Base-by-base conservation (phyloP, 2,329 filamentous ascomycete species). In the Cercospora beticola region DNA sequence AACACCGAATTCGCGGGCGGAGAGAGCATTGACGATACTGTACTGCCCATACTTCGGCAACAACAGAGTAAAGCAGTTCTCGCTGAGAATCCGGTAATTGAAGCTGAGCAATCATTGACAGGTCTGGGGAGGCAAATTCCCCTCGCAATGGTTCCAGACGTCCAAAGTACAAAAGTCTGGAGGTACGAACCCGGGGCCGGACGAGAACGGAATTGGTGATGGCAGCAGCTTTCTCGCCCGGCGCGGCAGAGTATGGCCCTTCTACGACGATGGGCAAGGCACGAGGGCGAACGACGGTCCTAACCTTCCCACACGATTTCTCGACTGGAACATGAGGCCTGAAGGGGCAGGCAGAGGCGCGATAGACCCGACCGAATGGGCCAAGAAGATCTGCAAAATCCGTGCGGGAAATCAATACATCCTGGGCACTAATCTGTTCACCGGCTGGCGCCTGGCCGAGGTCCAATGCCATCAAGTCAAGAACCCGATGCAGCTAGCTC, bases 341-440 rank as follows among this genome's bases (percentile, higher is more conserved):
- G 18, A 14, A 23, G 52, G 52, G 2, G 4, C 2, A 3, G 52
- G 52, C 2, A 26, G 16, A 23, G 52, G 52, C 21, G 3, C n/a
- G 3, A 36, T 58, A n/a, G 63, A 65, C 23, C 8, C n/a, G 2
- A 33, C 23, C 6, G 12, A 58, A 18, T 33, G 26, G 49, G 52
- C 21, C 12, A 3, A 18, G 4, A 28, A 58, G 5, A 12, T 31
- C 33, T 23, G 49, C 21, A 26, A 43, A 10, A 61, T 43, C 7
- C 46, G 36, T 36, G 60, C 60, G 10, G 60, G 60, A n/a, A 62
- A 62, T 6, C 33, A 28, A 18, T 46, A 62, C 18, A 31, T 62
- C 3, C 60, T 62, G 1, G 60, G 60, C 5, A 49, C 40, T 5
- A 62, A 62, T 31, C 60, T 62, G 3, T 62, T 62, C 60, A 62